Evolutionary conservation across 192 early-diverging fungal species (phyloP), one percentile per base, ranked within the genome.

Genomic region (Umbelopsis isabellina): DNA sequence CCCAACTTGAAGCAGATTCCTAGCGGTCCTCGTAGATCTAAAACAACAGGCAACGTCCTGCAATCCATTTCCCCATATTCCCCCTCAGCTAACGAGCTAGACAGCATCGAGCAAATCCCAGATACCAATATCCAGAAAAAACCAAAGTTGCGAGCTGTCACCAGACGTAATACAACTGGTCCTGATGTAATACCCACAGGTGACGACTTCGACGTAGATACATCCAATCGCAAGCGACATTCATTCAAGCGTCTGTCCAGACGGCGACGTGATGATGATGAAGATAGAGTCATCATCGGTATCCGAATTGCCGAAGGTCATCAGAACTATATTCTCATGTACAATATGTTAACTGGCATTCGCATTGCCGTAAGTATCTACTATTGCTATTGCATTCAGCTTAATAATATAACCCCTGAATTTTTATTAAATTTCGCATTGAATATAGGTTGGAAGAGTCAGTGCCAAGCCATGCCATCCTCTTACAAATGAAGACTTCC

Each of bases 331-430:
- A 87, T 95, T 68, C 84, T 97, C n/a, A 98, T 98, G 96, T 98
- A 96, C 84, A 95, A 98, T 70, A 99, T 99, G 97, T 84, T 99
- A 30, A 99, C 94, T 1, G 96, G 97, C 13, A 97, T 98, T 74
- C 87, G 97, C 20, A 90, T 97, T 20, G 90, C 92, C 16, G 92
- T 94, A 83, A 74, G 83, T 80, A 22, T 51, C 20, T 30, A 45
- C 27, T 68, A 30, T 67, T 16, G 12, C 13, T 61, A 16, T 20
- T 49, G 48, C 48, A 21, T 16, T 49, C 18, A 16, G 20, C 48
- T 21, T 20, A 49, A 49, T 49, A 49, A 49, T 49, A 16, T 49
- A 16, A 49, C 48, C 15, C 48, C 15, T 49, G 48, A 20, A 20
- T 22, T 21, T 52, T 25, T 22, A 12, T 25, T 22, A 25, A 52